Base-by-base conservation (phyloP, 2,329 filamentous ascomycete species). In the Colletotrichum horii region DNA sequence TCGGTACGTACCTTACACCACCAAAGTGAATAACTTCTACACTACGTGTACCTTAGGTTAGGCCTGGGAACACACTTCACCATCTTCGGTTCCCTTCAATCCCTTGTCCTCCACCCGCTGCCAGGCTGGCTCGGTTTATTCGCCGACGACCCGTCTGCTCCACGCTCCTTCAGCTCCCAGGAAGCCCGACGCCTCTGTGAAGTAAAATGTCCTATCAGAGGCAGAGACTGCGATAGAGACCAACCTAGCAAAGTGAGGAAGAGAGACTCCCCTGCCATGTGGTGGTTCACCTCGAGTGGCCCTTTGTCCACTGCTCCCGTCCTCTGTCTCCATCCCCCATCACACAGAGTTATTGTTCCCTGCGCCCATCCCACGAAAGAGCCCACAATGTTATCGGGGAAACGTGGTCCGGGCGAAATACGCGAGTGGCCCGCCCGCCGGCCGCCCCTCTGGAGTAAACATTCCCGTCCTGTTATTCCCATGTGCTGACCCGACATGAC, bases 61-160 rank as follows among this genome's bases (percentile, higher is more conserved):
- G n/a, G 43, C 12, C 12, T 52, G 11, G 43, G 11, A 52, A 52
- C 14, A 52, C 43, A 52, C 43, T 52, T 52, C 43, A 52, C 43
- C n/a, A 22, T 22, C 11, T 48, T 22, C 43, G 9, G 14, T 22
- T 9, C 24, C n/a, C n/a, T n/a, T n/a, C n/a, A n/a, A n/a, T 24
- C 43, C 43, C 43, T 52, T 52, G 43, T 52, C 43, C n/a, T 52
- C 43, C n/a, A 22, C n/a, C 43, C 64, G 56, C 56, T 16, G 58
- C 48, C n/a, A 38, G 43, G 60, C 19, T 73, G 73, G 70, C 56
- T 69, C 48, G 73, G 64, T 67, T 69, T 65, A 69, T 52, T 76
- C 65, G 74, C 70, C 74, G 70, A 61, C 15, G 58, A 30, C 58
- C 70, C 70, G 64, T 30, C 32, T 6, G n/a, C 22, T 61, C 65